A percentile compares a stretch with the other conserved stretches of the same genome.
Evolutionary conservation across 2,329 filamentous ascomycete species (phyloP).

Genomic region (Trichoderma sp.): DNA sequence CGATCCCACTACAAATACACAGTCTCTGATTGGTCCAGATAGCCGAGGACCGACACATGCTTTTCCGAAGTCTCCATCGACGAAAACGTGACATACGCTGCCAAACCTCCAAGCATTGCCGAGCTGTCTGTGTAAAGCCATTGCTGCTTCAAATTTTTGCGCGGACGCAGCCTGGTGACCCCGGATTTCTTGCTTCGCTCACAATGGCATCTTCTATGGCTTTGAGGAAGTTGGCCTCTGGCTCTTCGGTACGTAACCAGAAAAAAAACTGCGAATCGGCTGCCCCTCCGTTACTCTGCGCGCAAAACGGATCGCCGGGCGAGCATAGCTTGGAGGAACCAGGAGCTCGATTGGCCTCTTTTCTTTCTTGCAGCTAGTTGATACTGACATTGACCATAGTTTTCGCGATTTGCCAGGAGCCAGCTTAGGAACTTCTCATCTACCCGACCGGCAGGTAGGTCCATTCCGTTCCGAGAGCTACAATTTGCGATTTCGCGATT

Average conservation of each 20-base stretch:
- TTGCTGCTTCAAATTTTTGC: conserved; percentile 27
- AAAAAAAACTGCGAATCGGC: not conserved
- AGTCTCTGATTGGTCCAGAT: conserved; percentile 17
- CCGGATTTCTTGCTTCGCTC: conserved; percentile 28
- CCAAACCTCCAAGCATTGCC: conserved; percentile 16
- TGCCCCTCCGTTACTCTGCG: conserved; percentile 18
- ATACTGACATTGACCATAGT: conserved; percentile 45
- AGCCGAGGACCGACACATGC: conserved; percentile 21
- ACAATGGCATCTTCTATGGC: conserved; percentile 63
- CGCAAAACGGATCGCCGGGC: conserved; percentile 17
- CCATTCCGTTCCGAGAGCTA: not conserved
- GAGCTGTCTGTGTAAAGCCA: conserved; percentile 14
- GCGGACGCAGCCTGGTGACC: conserved; percentile 33
- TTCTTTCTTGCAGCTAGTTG: not conserved
- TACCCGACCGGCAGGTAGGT: conserved; percentile 73
- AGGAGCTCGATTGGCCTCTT: not conserved
- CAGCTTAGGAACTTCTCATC: conserved; percentile 81
- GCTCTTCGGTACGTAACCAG: conserved; percentile 51
- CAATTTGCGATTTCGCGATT: not conserved
- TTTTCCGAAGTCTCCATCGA: conserved; percentile 17
- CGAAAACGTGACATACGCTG: conserved; percentile 21
- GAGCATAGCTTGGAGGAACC: not conserved
- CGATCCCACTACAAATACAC: conserved; percentile 17
- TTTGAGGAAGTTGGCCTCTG: conserved; percentile 57
- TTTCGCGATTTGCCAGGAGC: conserved; percentile 60